Base-by-base conservation (phyloP, 257 asterid genomes). In the Petunia axillaris region DNA sequence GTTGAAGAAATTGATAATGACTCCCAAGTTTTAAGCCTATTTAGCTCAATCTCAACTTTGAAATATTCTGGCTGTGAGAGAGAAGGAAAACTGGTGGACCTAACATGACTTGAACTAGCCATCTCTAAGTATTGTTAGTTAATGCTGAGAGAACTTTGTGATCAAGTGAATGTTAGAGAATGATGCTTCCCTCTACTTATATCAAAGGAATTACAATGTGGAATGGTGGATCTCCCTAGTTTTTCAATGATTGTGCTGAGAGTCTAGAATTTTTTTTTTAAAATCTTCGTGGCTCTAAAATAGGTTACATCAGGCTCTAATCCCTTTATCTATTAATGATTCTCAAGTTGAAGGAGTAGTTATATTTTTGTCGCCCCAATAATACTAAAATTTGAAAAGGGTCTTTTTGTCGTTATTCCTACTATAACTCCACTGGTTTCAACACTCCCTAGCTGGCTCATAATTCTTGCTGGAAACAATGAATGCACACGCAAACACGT, bases 41-140 rank as follows among this genome's bases (percentile, higher is more conserved):
- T 71, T 71, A 71, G 35, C 77, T 71, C 60, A 48, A 71, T 71
- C 77, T 71, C 60, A 71, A 71, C 46, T 71, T 86, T 85, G 58
- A 90, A 67, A 43, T 84, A 76, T 41, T 65, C 74, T 50, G 89
- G 89, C 46, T 80, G 86, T 10, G 87, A 80, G 62, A 91, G 81
- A 59, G 93, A 80, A 35, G 96, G 93, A 37, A 91, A 85, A 70
- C 94, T 90, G 11, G 86, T 87, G 40, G 91, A 91, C 76, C 96
- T 91, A 5, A 76, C 63, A 68, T 85, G 90, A 77, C 15, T 75
- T 75, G 92, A 80, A 39, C 16, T 54, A 80, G 88, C 91, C 96
- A 91, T 91, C 57, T 81, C 79, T 77, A 25, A 25, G 25, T 25
- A 25, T 40, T 66, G 3, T 68, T 44, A 76, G 43, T 52, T 9